Base-by-base conservation (phyloP, 441 rosid species). In the Kokia cookei region DNA sequence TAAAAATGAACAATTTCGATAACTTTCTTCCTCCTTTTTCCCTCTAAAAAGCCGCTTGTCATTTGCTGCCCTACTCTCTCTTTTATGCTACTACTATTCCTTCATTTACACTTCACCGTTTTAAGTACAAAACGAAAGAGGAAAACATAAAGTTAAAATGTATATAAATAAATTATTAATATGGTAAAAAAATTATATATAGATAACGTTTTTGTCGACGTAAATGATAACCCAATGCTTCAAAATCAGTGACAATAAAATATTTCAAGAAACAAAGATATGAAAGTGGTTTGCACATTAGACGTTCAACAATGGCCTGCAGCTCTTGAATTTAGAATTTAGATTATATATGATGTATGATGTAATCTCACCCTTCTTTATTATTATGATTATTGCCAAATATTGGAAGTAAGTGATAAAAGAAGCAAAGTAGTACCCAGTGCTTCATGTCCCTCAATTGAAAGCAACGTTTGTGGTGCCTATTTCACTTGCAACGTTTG, bases 271-370 rank as follows among this genome's bases (percentile, higher is more conserved):
- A 50, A 3, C 26, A 15, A 15, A 70, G 65, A 37, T 27, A 75
- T 57, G 50, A 32, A 73, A 82, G 76, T 78, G 81, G 42, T 51
- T 73, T 67, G 75, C 75, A 69, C 73, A 78, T 73, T 76, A 71
- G 79, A 73, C 78, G 51, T 69, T 69, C 77, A 22, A 43, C 71
- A 64, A 65, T 9, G 42, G 19, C 17, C 7, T 53, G 19, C 32
- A 32, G 55, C 53, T 64, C 60, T 55, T n/a, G 58, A 37, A 24
- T 17, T 12, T 37, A 35, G 54, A 51, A n/a, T 15, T 51, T 32
- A 32, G 37, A 32, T 32, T 32, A 5, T 32, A 32, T 26, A 66
- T 71, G 63, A 54, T 58, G 15, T 65, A 42, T 60, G 67, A 55
- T 77, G 76, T 60, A 50, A 77, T 69, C 45, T 53, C n/a, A 51